Evolutionary conservation across 441 rosid species (phyloP).

Genomic region (Syzygium malaccense): DNA sequence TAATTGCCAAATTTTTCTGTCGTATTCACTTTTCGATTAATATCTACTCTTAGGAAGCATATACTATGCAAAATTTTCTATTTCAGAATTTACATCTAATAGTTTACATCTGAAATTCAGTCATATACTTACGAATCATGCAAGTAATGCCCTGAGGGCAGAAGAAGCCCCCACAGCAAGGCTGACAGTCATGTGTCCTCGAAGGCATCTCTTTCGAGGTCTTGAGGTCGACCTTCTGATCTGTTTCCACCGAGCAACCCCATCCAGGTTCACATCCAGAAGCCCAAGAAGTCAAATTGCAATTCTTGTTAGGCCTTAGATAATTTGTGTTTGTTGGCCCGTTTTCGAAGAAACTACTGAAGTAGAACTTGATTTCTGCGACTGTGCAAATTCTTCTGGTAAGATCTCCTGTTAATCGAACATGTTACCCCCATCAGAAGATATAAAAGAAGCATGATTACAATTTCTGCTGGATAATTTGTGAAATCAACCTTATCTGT

Average conservation of each 20-base stretch:
- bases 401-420: slow-evolving; percentile 35
- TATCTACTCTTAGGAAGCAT: neutral
- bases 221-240: slow-evolving; percentile 28
- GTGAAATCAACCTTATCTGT: neutral
- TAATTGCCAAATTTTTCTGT: neutral
- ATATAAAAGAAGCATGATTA: neutral
- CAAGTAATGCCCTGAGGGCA: slow-evolving; percentile 68
- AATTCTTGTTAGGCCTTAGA: slow-evolving; percentile 41
- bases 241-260: slow-evolving; percentile 37
- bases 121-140: slow-evolving; percentile 54
- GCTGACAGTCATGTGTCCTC: slow-evolving; percentile 42
- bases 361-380: slow-evolving; percentile 54
- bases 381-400: slow-evolving; percentile 46
- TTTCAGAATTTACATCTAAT: neutral
- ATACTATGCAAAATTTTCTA: neutral
- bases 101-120: neutral
- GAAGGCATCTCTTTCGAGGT: slow-evolving; percentile 32
- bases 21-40: neutral
- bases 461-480: neutral
- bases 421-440: neutral
- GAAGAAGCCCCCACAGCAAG: slow-evolving; percentile 73
- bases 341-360: slow-evolving; percentile 27
- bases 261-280: slow-evolving; percentile 69
- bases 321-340: slow-evolving; percentile 21
- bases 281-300: slow-evolving; percentile 51